A percentile compares a stretch with the other conserved stretches of the same genome.
Conservation (phyloP, 208 protist species). For the Angomonas desouzai region DNA sequence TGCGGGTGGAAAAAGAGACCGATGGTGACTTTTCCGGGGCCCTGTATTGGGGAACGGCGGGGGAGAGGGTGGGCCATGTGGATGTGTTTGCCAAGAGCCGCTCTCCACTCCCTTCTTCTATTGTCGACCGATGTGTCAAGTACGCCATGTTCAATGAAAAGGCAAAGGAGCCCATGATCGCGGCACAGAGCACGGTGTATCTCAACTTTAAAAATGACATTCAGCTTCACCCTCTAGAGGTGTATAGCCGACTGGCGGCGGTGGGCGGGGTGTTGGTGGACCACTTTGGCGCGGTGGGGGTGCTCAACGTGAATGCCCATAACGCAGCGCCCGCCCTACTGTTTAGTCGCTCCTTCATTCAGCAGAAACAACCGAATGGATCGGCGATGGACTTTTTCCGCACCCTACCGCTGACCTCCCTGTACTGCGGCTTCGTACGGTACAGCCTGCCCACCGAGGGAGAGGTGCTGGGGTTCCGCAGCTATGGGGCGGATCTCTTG, state of each 20-base stretch:
- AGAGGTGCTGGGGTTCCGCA: slow-evolving; percentile 18
- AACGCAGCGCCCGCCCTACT: slow-evolving; percentile 14
- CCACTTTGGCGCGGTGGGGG: slow-evolving; percentile 7
- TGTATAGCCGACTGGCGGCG: slow-evolving; percentile 18
- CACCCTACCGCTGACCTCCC: slow-evolving; percentile 14
- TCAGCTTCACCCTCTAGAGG: slow-evolving; percentile 17
- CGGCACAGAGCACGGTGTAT: slow-evolving; percentile 13
- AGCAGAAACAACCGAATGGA: slow-evolving; percentile 1
- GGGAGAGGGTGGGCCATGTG: slow-evolving; percentile 5
- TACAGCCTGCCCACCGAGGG: neutral
- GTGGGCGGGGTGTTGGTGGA: slow-evolving; percentile 19
- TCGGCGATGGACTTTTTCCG: slow-evolving; percentile 17
- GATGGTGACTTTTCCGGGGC: neutral
- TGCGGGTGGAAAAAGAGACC: neutral
- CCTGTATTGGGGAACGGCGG: neutral
- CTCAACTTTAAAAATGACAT: slow-evolving; percentile 16
- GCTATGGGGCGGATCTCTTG: slow-evolving; percentile 20
- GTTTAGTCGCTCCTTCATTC: slow-evolving; percentile 12
- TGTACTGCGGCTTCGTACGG: slow-evolving; percentile 20
- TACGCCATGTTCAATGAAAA: slow-evolving; percentile 16
- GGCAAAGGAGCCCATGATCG: slow-evolving; percentile 12
- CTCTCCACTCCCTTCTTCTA: slow-evolving; percentile 10
- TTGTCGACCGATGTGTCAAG: slow-evolving; percentile 14
- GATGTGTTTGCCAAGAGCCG: slow-evolving; percentile 14
- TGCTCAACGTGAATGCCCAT: slow-evolving; percentile 23